Base-by-base conservation (phyloP, 2,329 filamentous ascomycete genomes). In the Zasmidium cellare region DNA sequence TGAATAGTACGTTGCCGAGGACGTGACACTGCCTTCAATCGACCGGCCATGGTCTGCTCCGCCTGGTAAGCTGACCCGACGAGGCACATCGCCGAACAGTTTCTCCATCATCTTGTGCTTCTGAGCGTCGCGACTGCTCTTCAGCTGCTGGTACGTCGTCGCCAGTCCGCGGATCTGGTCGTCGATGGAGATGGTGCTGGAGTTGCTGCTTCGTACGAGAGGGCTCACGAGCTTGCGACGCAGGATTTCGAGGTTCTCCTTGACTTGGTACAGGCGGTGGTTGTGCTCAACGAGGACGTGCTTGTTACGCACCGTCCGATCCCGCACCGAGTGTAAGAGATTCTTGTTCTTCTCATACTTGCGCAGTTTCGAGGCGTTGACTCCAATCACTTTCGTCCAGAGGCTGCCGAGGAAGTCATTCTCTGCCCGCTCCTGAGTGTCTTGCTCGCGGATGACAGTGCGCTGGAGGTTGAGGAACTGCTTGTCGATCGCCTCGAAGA, bases 331-430 rank as follows among this genome's bases (percentile, higher is more conserved):
- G 51, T 82, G 84, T 22, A 97, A 84, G 0, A 97, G 81, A 51
- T 86, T 82, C 61, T 88, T 88, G 79, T 97, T 97, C 76, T 90
- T 91, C 73, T 96, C 91, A 75, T 92, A 97, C 74, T 97, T 97
- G 71, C 86, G 84, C n/a, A 96, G 81, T 64, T 88, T 83, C 46
- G 81, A 82, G 7, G 89, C 86, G 68, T 90, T 88, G 41, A 88
- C 81, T 1, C 92, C 92, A 1, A 97, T 85, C 20, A 96, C 85
- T 48, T 88, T 87, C 1, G 90, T 89, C 93, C 93, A 97, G 9
- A 97, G 83, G 2, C 87, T 88, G 1, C 88, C 87, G 46, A 97
- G 86, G 68, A 94, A 83, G 69, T 96, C 91, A 61, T 86, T 87
- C 72, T 96, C 90, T 25, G 87, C 80, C 45, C 88, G 87, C 62